Evolutionary conservation across 139 green algal genomes (phyloP).

Genomic region (Diplosphaera chodatii): DNA sequence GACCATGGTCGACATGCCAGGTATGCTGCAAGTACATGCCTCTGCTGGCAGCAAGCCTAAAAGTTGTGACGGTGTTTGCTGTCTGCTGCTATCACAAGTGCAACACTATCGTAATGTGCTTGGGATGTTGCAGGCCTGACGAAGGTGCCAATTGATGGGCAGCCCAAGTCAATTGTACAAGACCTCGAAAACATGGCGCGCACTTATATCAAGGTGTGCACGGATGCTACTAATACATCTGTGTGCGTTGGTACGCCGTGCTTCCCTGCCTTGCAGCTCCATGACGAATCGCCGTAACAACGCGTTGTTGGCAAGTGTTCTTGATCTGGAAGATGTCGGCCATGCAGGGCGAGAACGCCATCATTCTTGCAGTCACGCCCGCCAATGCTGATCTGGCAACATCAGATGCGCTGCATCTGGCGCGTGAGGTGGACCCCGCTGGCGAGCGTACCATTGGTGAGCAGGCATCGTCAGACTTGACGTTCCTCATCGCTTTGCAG

Average conservation of each 20-base stretch:
- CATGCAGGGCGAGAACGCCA: conserved; percentile 71
- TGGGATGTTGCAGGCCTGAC: conserved; percentile 68
- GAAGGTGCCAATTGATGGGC: conserved; percentile 94
- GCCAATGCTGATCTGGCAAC: conserved; percentile 97
- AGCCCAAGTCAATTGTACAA: conserved; percentile 86
- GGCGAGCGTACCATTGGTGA: conserved; percentile 62
- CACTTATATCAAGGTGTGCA: conserved; percentile 75
- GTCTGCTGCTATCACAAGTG: neutral
- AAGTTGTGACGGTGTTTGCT: no score
- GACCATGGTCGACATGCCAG: conserved; percentile 95
- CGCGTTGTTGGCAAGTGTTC: conserved; percentile 1
- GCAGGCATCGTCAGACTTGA: conserved; percentile 7
- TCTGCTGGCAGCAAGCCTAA: no score
- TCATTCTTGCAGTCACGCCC: conserved; percentile 94
- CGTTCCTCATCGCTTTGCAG: no score
- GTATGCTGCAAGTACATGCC: conserved; percentile 24
- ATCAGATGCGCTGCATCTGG: conserved; percentile 91
- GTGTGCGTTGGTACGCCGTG: no score
- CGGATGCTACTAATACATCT: neutral
- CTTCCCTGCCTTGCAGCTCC: no score
- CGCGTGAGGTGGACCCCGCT: conserved; percentile 81
- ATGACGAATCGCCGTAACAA: no score
- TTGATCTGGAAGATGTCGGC: no score
- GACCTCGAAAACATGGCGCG: conserved; percentile 93
- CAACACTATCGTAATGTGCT: neutral